Base-by-base conservation (phyloP, 805 yeast genomes). In the Saccharomycopsis malanga region DNA sequence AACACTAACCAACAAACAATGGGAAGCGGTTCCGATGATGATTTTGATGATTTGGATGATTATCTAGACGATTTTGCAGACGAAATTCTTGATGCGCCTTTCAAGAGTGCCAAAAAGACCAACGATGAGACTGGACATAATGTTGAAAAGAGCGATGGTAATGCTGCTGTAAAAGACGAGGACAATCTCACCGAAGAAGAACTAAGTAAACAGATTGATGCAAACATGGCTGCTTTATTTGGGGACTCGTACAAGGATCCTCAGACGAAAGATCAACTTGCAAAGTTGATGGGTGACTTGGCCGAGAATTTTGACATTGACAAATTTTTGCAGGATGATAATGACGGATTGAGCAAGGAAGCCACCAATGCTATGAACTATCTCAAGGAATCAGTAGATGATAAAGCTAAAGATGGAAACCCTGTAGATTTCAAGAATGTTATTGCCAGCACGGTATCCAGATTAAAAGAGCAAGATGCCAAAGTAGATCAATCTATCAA, bases 41-140 rank as follows among this genome's bases (percentile, higher is more conserved):
- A 79, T 44, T 66, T 77, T 44, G 87, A 81, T 57, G 94, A 86
- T 55, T 72, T 86, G 53, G 95, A 86, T 55, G 95, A 87, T 57
- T 70, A 87, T 50, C 69, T 91, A 44, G 96, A 88, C 50, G 96
- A 88, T 53, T 84, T 84, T 60, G 86, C 82, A 36, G 86, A 81
- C 51, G 86, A 79, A 48, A 72, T 81, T 0, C 67, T 83, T 47
- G 74, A 74, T 50, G 71, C 76, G 54, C 81, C 62, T 2, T 49
- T 45, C 37, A 46, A 53, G 21, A 54, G 48, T 21, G 53, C 50
- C 7, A 54, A 49, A 15, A 36, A 56, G 6, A 53, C 54, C 12
- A 38, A 44, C 15, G 15, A 34, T 23, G 45, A 37, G 15, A n/a
- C 17, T 18, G 18, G 15, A n/a, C 10, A 10, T 15, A 9, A n/a